Percentiles rank a stretch among this genome's conserved stretches.
Conservation (phyloP, 352 stramenopile species). For the Pilasporangium apinafurcum region DNA sequence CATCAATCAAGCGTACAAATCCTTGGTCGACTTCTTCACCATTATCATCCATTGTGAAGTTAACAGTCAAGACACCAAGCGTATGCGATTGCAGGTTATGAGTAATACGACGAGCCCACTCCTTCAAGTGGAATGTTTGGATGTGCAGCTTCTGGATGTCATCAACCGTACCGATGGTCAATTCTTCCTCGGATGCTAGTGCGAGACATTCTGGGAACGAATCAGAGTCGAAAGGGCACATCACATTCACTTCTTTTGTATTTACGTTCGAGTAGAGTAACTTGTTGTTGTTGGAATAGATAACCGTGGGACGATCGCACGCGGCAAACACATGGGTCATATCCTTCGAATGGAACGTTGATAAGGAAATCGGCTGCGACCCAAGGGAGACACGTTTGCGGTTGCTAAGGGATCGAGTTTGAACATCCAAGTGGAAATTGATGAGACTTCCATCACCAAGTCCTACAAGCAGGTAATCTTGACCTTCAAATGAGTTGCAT, state of each 20-base stretch:
- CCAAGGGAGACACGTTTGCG: conserved; percentile 94
- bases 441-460: conserved; percentile 95
- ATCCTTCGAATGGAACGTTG: conserved; percentile 89
- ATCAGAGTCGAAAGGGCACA: conserved; percentile 90
- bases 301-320: conserved; percentile 95
- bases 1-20: conserved; percentile 94
- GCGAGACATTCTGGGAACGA: conserved; percentile 94
- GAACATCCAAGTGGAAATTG: conserved; percentile 83
- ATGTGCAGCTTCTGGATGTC: conserved; percentile 99
- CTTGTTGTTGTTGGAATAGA: conserved; percentile 96
- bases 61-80: conserved; percentile 76
- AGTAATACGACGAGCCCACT: conserved; percentile 91
- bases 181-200: conserved; percentile 91
- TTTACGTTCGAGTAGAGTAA: conserved; percentile 96
- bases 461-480: conserved; percentile 93
- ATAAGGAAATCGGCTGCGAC: conserved; percentile 93
- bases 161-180: conserved; percentile 97
- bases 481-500: conserved; percentile 78
- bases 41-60: conserved; percentile 76
- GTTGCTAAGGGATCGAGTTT: conserved; percentile 38
- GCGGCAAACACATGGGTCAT: conserved; percentile 95
- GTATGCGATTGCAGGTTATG: conserved; percentile 76
- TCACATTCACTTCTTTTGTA: conserved; percentile 89
- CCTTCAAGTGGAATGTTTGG: conserved; percentile 91
- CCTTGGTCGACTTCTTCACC: conserved; percentile 83